phyloP scores from a whole-genome alignment of 345 rosid genomes.

The Microthlaspi erraticum region DNA sequence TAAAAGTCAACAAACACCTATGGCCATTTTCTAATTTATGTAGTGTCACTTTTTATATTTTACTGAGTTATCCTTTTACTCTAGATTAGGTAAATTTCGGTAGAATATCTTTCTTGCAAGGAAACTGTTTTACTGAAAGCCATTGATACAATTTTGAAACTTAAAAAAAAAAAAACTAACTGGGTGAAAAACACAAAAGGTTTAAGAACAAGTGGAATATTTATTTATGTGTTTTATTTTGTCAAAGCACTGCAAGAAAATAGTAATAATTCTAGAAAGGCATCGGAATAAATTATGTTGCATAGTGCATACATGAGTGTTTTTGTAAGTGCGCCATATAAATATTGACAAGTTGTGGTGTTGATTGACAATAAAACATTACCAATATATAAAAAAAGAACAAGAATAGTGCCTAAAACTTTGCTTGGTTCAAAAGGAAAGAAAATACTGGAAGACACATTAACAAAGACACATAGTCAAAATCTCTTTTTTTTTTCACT shows the following conservation, averaged over 20 bases:
- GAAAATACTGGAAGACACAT: not conserved
- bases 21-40: not conserved
- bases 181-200: no score
- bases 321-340: not conserved
- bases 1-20: not conserved
- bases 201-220: no score
- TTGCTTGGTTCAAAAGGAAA: not conserved
- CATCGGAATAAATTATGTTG: not conserved
- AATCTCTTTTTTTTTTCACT: not conserved
- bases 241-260: not conserved
- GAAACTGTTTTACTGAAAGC: not conserved
- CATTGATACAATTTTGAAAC: not conserved
- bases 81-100: no score
- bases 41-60: not conserved
- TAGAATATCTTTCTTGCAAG: no score
- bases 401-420: slow-evolving; percentile 11
- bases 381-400: not conserved
- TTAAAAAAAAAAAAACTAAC: no score
- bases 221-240: not conserved
- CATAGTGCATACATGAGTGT: not conserved
- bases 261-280: not conserved
- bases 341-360: slow-evolving; percentile 27
- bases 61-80: not conserved
- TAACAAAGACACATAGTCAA: no score
- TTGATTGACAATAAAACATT: not conserved